These are phyloP conservation scores for Gryganskiella cystojenkinii DNA, from an alignment of 192 early-diverging fungal species.

Conservation along the genomic window DNA sequence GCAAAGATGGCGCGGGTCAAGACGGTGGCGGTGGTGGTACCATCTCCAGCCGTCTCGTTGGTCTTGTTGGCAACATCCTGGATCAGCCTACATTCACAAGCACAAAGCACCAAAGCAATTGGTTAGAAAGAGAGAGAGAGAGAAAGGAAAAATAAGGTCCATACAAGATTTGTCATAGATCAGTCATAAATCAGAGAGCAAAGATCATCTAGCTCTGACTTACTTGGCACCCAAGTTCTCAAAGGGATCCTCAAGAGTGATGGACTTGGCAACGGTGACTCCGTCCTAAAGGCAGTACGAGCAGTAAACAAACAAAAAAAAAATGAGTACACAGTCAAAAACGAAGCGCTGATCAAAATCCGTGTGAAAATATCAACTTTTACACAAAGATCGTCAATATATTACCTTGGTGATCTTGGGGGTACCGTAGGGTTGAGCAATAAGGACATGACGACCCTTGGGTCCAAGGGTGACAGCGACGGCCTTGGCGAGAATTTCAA, in stretches of 20 bases:
- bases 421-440: slow-evolving; percentile 96
- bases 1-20: slow-evolving; percentile 98
- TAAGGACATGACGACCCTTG: slow-evolving; percentile 98
- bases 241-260: slow-evolving; percentile 97
- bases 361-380: too few relatives aligned
- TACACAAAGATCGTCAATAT: too few relatives aligned
- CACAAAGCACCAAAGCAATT: not conserved
- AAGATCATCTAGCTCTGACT: not conserved
- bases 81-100: slow-evolving; percentile 72
- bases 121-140: not conserved
- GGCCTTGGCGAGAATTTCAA: slow-evolving; percentile 96
- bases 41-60: slow-evolving; percentile 99
- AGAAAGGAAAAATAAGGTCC: not conserved
- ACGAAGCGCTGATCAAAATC: not conserved
- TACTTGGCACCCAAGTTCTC: slow-evolving; percentile 98
- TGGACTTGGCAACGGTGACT: slow-evolving; percentile 98
- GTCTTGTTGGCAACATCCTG: slow-evolving; percentile 99
- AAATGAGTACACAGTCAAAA: not conserved
- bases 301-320: not conserved
- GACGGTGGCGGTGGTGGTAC: slow-evolving; percentile 99
- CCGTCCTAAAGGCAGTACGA: slow-evolving; percentile 81
- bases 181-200: not conserved
- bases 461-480: slow-evolving; percentile 99
- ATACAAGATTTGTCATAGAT: not conserved
- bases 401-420: slow-evolving; percentile 96